A percentile compares a stretch with the other conserved stretches of the same genome.
phyloP scores from a whole-genome alignment of 2,329 filamentous ascomycete genomes.

The Dothistroma septosporum region DNA sequence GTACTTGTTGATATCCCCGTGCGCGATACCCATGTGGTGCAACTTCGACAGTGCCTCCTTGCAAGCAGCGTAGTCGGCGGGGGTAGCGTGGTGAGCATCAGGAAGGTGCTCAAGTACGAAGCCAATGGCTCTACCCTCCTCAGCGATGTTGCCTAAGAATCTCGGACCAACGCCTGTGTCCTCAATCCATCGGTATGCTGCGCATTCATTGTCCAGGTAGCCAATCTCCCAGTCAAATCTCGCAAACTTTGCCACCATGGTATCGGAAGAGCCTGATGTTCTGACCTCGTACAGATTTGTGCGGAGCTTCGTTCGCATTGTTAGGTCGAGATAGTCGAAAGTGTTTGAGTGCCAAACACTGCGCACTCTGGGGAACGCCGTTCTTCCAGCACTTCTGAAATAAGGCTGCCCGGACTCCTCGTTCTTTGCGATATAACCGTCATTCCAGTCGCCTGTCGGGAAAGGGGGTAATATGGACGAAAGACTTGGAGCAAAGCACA shows the following conservation, averaged over 20 bases:
- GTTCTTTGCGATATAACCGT: conserved; percentile 35
- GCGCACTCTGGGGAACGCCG: background rate
- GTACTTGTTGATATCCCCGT: conserved; percentile 39
- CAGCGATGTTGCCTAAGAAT: conserved; percentile 40
- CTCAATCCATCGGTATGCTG: conserved; percentile 38
- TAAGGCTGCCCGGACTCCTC: conserved; percentile 23
- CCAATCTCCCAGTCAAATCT: conserved; percentile 39
- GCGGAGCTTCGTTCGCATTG: conserved; percentile 7
- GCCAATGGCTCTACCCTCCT: conserved; percentile 39
- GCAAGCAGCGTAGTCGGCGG: conserved; percentile 30
- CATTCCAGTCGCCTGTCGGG: conserved; percentile 42
- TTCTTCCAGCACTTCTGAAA: conserved; percentile 2
- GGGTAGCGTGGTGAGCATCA: conserved; percentile 26
- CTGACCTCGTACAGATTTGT: conserved; percentile 22
- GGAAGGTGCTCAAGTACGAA: conserved; percentile 37
- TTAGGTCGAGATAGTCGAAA: conserved; percentile 38
- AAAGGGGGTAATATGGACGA: conserved; percentile 37
- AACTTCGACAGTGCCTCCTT: conserved; percentile 28
- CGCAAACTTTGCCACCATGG: conserved; percentile 38
- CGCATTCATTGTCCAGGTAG: conserved; percentile 37
- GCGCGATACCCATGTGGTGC: conserved; percentile 36
- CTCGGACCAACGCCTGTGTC: conserved; percentile 35
- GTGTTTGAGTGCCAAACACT: conserved; percentile 34
- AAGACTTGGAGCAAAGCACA: conserved; percentile 13
- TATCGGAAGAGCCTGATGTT: background rate